Evolutionary conservation across 2,329 filamentous ascomycete genomes (phyloP).

Genomic region (Aspergillus fumigatiaffinis): DNA sequence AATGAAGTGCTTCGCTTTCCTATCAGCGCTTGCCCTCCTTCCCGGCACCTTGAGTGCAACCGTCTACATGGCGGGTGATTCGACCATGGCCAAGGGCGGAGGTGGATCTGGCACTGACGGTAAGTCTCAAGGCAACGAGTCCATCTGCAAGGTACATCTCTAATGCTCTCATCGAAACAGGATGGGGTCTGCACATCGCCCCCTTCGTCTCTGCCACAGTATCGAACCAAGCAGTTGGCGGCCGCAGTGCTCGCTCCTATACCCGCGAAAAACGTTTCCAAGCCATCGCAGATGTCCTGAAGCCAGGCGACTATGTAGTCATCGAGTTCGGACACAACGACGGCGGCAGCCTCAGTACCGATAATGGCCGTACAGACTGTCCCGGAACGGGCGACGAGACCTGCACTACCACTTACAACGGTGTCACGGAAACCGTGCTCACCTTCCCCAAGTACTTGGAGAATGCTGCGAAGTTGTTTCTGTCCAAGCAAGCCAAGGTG

Average conservation of each 20-base stretch:
- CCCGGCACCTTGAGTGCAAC: conserved; percentile 23
- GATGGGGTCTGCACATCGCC: conserved; percentile 62
- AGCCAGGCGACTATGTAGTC: conserved; percentile 61
- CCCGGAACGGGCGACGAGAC: conserved; percentile 51
- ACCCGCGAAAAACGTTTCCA: conserved; percentile 63
- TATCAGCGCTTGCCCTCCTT: conserved; percentile 17
- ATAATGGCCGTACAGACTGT: conserved; percentile 62
- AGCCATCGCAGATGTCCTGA: conserved; percentile 50
- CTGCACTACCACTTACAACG: conserved; percentile 52
- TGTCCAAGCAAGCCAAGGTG: conserved; percentile 57
- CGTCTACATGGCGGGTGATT: conserved; percentile 33
- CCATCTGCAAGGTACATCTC: background rate
- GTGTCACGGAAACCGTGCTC: conserved; percentile 52
- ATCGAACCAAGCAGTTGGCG: conserved; percentile 62
- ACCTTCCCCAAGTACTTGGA: conserved; percentile 60
- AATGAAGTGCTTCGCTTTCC: conserved; percentile 18
- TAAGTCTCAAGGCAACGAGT: conserved; percentile 8
- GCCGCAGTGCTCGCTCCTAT: conserved; percentile 63
- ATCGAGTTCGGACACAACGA: conserved; percentile 74
- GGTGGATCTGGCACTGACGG: conserved; percentile 22
- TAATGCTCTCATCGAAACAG: conserved; percentile 27
- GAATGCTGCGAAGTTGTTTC: conserved; percentile 53
- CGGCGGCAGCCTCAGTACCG: conserved; percentile 54
- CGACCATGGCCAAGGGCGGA: conserved; percentile 29
- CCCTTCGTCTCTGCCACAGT: conserved; percentile 48